A percentile compares a stretch with the other conserved stretches of the same genome.
phyloP scores from a whole-genome alignment of 768 basidiomycete genomes.

The Phaffia australis region DNA sequence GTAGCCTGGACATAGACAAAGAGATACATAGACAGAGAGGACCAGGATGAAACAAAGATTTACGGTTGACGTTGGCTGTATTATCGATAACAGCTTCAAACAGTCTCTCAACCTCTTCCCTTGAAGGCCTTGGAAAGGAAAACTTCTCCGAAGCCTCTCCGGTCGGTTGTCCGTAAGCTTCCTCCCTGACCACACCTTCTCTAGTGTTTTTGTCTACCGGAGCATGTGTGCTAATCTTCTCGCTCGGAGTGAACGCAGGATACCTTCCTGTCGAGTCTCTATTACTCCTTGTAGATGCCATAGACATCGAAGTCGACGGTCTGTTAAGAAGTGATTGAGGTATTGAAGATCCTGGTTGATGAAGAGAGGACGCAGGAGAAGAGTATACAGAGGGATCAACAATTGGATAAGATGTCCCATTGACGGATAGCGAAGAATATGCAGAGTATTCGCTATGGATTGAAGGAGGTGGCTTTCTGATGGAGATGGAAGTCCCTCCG shows the following conservation, averaged over 20 bases:
- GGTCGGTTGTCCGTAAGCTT: slow-evolving; percentile 8
- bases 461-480: no score
- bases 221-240: slow-evolving; percentile 33
- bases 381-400: no score
- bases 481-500: no score
- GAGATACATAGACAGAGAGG: background rate
- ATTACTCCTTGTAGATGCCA: slow-evolving; percentile 3
- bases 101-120: slow-evolving; percentile 65
- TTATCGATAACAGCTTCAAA: slow-evolving; percentile 60
- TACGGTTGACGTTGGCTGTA: slow-evolving; percentile 41
- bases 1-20: background rate
- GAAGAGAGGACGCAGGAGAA: background rate
- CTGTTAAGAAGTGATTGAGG: slow-evolving; percentile 10
- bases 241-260: slow-evolving; percentile 42
- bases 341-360: background rate
- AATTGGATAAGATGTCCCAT: no score
- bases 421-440: no score
- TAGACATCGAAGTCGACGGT: slow-evolving; percentile 9
- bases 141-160: slow-evolving; percentile 43
- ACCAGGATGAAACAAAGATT: slow-evolving; percentile 44
- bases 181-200: background rate
- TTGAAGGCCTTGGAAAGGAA: slow-evolving; percentile 62
- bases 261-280: slow-evolving; percentile 29
- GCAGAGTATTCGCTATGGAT: no score
- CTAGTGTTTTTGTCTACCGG: slow-evolving; percentile 26